Evolutionary conservation across 768 basidiomycete genomes (phyloP), one percentile per base, ranked within the genome.

Genomic region (Cystofilobasidium ferigula): DNA sequence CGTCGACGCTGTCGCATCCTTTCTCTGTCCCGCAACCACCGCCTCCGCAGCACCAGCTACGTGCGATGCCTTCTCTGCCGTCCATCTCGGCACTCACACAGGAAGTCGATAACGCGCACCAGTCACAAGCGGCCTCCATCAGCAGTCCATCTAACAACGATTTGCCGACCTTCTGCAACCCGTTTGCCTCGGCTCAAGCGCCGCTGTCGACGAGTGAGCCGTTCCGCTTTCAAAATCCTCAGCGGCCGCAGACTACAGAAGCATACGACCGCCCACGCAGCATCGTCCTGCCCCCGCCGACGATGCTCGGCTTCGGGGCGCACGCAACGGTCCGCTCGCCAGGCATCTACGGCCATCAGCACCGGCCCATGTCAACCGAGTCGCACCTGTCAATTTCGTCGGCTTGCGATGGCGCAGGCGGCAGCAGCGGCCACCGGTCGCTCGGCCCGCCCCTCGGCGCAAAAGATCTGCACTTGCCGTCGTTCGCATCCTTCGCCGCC

Each of bases 341-440:
- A 16, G 26, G 28, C 28, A 54, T 54, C 26, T 54, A 54, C 51
- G 51, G 51, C 51, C 8, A 16, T 5, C 51, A 54, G 4, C 51
- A 54, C 18, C 51, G 51, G 28, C 51, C 51, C 5, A 32, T 54
- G 51, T 54, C 51, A 28, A 54, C 51, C 51, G 51, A 54, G 28
- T 54, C 51, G n/a, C n/a, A 26, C 6, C 26, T 7, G 7, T 24
- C 48, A 18, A 22, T 20, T n/a, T 10, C 7, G 4, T 22, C 7
- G 3, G 22, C 24, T 22, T 47, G n/a, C n/a, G n/a, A n/a, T n/a
- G n/a, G n/a, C n/a, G n/a, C 45, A 43, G 40, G 40, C 40, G 40
- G 40, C 40, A 18, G 40, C 40, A 14, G 40, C 20, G 7, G 40
- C 40, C n/a, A n/a, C n/a, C n/a, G n/a, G n/a, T n/a, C n/a, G n/a